phyloP scores from a whole-genome alignment of 1,284 basidiomycete species.

The Acaromyces ingoldii region DNA sequence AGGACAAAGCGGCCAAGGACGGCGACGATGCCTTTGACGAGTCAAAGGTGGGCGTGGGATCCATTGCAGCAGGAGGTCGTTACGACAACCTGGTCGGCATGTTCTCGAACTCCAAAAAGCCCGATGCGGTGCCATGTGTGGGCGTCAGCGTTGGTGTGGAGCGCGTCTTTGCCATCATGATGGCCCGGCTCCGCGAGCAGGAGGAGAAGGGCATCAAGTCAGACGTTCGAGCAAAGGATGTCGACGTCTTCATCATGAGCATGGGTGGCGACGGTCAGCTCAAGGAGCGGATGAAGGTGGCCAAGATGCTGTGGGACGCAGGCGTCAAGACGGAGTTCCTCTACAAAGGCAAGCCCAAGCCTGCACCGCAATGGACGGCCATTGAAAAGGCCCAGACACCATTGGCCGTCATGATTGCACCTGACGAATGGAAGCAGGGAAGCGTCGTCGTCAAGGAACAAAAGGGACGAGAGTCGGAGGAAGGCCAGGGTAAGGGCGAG shows the following conservation, averaged over 20 bases:
- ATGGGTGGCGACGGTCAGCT: slow-evolving; percentile 79
- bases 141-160: slow-evolving; percentile 92
- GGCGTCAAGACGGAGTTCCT: slow-evolving; percentile 91
- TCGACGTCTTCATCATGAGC: slow-evolving; percentile 88
- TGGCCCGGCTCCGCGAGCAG: slow-evolving; percentile 74
- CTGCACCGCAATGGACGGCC: slow-evolving; percentile 71
- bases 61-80: slow-evolving; percentile 91
- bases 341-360: slow-evolving; percentile 76
- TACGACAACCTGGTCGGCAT: slow-evolving; percentile 96
- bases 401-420: slow-evolving; percentile 83
- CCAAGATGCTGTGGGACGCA: slow-evolving; percentile 73
- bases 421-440: slow-evolving; percentile 69
- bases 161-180: slow-evolving; percentile 87
- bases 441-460: slow-evolving; percentile 86
- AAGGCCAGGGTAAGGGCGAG: slow-evolving; percentile 64
- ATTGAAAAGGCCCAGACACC: slow-evolving; percentile 89
- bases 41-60: slow-evolving; percentile 86
- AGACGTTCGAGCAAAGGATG: slow-evolving; percentile 75
- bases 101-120: slow-evolving; percentile 69
- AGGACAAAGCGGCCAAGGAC: slow-evolving; percentile 55
- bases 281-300: slow-evolving; percentile 77
- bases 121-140: slow-evolving; percentile 81
- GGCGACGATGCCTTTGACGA: slow-evolving; percentile 85
- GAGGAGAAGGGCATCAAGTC: slow-evolving; percentile 51
- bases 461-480: slow-evolving; percentile 62